Percentiles rank a stretch among this genome's conserved stretches.
These are phyloP conservation scores for Desmodesmus armatus DNA, from an alignment of 139 green algal species.

Conservation along the genomic window DNA sequence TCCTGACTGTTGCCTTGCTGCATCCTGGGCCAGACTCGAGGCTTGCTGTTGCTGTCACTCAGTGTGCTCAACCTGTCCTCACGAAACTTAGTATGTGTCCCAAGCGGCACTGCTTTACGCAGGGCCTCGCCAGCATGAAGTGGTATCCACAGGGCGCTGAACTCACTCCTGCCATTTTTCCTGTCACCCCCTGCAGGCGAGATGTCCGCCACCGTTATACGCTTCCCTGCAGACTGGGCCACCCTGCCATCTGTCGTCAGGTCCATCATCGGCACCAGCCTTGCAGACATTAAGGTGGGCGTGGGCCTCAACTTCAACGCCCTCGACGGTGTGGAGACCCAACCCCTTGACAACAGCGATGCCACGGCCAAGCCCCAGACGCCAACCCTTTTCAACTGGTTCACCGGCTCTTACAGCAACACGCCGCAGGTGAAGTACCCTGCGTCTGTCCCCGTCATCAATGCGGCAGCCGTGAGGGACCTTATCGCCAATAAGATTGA, in stretches of 20 bases:
- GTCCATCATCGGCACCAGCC: not conserved
- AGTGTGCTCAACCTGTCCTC: too few species aligned
- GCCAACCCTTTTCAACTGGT: too few species aligned
- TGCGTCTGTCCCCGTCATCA: conserved; percentile 15
- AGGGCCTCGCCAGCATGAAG: too few species aligned
- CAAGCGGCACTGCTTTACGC: too few species aligned
- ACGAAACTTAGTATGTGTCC: too few species aligned
- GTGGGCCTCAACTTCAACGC: conserved; percentile 49
- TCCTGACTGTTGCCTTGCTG: not conserved
- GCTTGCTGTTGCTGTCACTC: too few species aligned
- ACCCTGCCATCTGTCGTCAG: not conserved
- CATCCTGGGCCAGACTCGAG: too few species aligned
- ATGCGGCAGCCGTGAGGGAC: not conserved
- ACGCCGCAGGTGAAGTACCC: not conserved
- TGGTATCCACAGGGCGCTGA: too few species aligned
- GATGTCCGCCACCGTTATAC: conserved; percentile 54
- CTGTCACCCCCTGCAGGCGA: conserved; percentile 56
- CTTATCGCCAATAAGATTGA: conserved; percentile 45
- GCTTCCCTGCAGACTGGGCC: conserved; percentile 24
- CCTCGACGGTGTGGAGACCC: not conserved
- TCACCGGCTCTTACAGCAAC: not conserved
- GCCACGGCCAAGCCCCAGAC: too few species aligned
- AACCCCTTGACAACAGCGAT: not conserved
- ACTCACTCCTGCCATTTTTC: too few species aligned
- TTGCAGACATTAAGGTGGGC: conserved; percentile 40